These are phyloP conservation scores for Tylopilus plumbeoviolaceoides DNA, from an alignment of 768 basidiomycete species.

Conservation along the genomic window DNA sequence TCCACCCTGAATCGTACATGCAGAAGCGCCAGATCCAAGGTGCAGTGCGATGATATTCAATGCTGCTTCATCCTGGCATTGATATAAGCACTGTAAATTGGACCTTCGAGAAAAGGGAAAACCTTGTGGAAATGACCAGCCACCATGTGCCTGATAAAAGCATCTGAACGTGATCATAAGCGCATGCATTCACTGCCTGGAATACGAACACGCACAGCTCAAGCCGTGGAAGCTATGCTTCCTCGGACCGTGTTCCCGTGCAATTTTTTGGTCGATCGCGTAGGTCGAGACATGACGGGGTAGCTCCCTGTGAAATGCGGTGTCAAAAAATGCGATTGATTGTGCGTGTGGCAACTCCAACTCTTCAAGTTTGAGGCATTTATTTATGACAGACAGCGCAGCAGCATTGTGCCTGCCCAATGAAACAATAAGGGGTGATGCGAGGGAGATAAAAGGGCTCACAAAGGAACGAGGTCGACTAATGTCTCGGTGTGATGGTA, in stretches of 20 bases:
- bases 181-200: not conserved
- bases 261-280: conserved; percentile 63
- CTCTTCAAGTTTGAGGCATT: conserved; percentile 57
- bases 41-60: conserved; percentile 81
- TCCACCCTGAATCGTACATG: conserved; percentile 70
- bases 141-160: conserved; percentile 64
- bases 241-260: conserved; percentile 62
- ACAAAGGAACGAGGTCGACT: conserved; percentile 79
- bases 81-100: not conserved
- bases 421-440: too few relatives aligned
- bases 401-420: conserved; percentile 54
- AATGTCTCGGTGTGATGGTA: conserved; percentile 70
- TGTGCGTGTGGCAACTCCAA: conserved; percentile 62
- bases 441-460: conserved; percentile 28
- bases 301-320: conserved; percentile 76
- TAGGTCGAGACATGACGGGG: conserved; percentile 76
- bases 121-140: conserved; percentile 57
- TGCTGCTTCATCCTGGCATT: conserved; percentile 36
- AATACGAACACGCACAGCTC: conserved; percentile 44
- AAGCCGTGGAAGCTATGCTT: conserved; percentile 94
- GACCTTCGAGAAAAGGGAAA: not conserved
- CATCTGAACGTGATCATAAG: conserved; percentile 37
- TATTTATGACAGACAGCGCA: conserved; percentile 55
- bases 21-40: conserved; percentile 87
- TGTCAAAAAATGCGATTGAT: conserved; percentile 86